Base-by-base conservation (phyloP, 2,329 filamentous ascomycete species). In the Acarospora socialis region DNA sequence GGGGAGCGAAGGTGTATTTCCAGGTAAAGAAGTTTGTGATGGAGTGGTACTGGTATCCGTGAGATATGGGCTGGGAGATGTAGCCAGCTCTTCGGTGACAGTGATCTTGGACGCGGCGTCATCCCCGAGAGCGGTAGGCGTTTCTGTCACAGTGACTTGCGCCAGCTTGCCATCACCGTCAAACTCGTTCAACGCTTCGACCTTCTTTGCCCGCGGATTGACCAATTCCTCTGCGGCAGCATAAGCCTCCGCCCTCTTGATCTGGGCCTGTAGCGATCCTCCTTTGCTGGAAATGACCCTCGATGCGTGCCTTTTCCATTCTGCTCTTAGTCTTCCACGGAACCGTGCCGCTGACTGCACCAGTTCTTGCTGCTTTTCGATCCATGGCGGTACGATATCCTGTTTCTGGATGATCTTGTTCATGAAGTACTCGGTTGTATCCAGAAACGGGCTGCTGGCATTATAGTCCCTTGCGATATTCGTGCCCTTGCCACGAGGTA, bases 341-440 rank as follows among this genome's bases (percentile, higher is more conserved):
- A 98, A 94, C 1, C 66, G 64, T 8, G 64, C 67, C 1, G 76
- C 68, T 0, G 80, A 69, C 38, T 71, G 73, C 7, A 74, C 67
- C 4, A 95, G 61, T 47, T 94, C 84, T 51, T 95, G 87, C 53
- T 98, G 90, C 57, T 94, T 95, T 56, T 98, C 90, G 37, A 98
- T 95, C 90, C 90, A 98, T 0, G 87, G 87, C 1, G 90, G 90
- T 1, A 92, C 82, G 37, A 95, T 81, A 13, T 93, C 86, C 55
- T 98, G 90, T 36, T 80, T 78, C 57, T 94, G 81, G 41, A 98
- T 94, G 62, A 95, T 94, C 57, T 92, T 90, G 58, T 98, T 95
- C 78, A 95, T 79, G 46, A 95, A 81, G 52, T 94, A 94, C 55
- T 95, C 87, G 0, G 90, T 95, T 0, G 87, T 95, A 49, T 95